These are phyloP conservation scores for Eucalyptus camaldulensis DNA, from an alignment of 345 rosid genomes.

Conservation along the genomic window DNA sequence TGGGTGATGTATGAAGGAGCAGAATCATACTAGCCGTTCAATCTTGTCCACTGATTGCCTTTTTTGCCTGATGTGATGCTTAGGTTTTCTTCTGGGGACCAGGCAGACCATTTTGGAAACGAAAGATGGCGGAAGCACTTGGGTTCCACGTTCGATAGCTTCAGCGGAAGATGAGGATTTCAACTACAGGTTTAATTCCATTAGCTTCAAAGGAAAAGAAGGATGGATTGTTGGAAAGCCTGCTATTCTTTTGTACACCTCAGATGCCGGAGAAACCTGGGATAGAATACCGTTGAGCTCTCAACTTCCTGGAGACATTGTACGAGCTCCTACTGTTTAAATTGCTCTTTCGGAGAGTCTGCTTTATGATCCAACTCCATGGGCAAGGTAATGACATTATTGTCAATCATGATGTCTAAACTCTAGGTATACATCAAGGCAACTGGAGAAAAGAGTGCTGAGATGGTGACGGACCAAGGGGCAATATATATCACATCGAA, in stretches of 20 bases:
- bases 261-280: conserved; percentile 80
- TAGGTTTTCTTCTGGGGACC: conserved; percentile 77
- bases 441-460: conserved; percentile 88
- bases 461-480: conserved; percentile 95
- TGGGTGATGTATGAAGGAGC: background rate
- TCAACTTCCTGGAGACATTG: conserved; percentile 96
- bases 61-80: background rate
- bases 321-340: background rate
- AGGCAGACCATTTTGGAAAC: conserved; percentile 93
- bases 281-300: conserved; percentile 73
- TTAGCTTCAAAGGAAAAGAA: conserved; percentile 79
- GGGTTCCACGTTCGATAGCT: conserved; percentile 74
- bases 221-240: conserved; percentile 99
- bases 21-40: background rate
- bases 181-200: conserved; percentile 86
- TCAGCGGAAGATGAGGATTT: conserved; percentile 97
- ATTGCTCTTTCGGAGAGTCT: background rate
- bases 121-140: conserved; percentile 67
- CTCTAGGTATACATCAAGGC: conserved; percentile 90
- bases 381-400: background rate
- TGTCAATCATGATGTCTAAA: background rate
- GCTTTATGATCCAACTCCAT: background rate
- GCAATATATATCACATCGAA: conserved; percentile 90
- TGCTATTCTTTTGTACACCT: conserved; percentile 70
- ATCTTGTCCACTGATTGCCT: background rate